Evolutionary conservation across 345 rosid genomes (phyloP), one percentile per base, ranked within the genome.

Genomic region (Bruguiera parviflora): DNA sequence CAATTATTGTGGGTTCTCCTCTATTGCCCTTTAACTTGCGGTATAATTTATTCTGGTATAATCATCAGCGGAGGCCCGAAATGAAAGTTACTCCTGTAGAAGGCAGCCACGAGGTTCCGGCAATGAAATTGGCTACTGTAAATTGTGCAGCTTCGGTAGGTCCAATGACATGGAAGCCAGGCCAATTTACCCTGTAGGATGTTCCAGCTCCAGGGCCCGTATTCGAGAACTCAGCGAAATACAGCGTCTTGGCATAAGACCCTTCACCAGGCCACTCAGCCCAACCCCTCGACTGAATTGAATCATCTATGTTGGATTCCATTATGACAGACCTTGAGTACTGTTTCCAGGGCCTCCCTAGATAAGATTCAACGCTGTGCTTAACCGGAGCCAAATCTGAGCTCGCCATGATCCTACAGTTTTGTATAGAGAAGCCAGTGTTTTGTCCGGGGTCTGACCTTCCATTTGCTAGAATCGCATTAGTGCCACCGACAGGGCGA

Each of bases 271-370:
- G 89, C 98, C 96, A 92, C 80, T 83, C 80, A 6, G 81, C 37
- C 98, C 96, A 92, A 10, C 96, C 98, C 46, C 67, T 83, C 4
- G 86, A 55, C 0, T 84, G 71, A 15, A 90, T 74, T 6, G 59
- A 70, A 2, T 77, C 84, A 3, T 84, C 96, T 0, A 92, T 83
- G n/a, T 57, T 75, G 5, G 96, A 78, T 67, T 88, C 76, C 88
- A 92, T 87, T 59, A 92, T 81, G 9, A 92, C 73, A 6, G 91
- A 66, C 67, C 95, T 88, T 19, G 98, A 88, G 72, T 87, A 88
- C 52, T 53, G 29, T 53, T 78, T 87, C 98, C 98, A 92, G 25
- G 98, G 92, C 73, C 98, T 80, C 37, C 98, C 96, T 0, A 92
- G 77, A 58, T 86, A 92, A 0, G 91, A 83, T 0, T 13, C 31